Base-by-base conservation (phyloP, 805 yeast genomes). In the Wickerhamiella brachini region DNA sequence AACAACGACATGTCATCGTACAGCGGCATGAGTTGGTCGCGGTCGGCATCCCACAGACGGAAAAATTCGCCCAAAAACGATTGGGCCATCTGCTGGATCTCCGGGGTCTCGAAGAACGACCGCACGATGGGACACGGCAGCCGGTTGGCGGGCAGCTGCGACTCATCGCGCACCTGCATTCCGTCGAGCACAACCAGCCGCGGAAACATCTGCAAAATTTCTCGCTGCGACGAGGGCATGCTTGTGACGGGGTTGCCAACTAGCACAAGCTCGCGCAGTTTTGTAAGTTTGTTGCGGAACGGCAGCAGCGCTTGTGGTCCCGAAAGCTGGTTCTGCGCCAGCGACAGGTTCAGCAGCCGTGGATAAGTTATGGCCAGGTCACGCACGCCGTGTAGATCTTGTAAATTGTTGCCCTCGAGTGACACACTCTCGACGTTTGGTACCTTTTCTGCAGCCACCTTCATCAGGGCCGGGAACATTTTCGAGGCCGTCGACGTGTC, bases 401-500 rank as follows among this genome's bases (percentile, higher is more conserved):
- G 66, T 41, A 93, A 65, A 51, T 74, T 73, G 64, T 93, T 84
- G 20, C 44, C 44, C 24, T 66, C 65, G 22, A 68, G 62, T 39
- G 60, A 84, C 7, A 89, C 77, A 52, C 87, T 81, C 29, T 80
- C 82, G 3, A 88, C 82, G 7, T 62, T 62, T 22, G 68, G 59
- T 34, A 62, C 60, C 7, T 77, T 79, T 49, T 77, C 77, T 3
- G 71, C 67, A 1, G 95, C 95, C 8, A 90, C 67, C 62, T 83
- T 85, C 83, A 90, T 78, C 56, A 93, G 68, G 0, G 97, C 97
- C 10, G 87, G 83, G 65, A 90, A 87, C 75, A 88, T 81, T 65
- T 90, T 93, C 13, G 89, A 75, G 34, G 81, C 75, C 1, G 85
- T 79, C 10, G 79, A 66, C 15, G 76, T 69, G 4, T 80, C 68